Evolutionary conservation across 305 asterid genomes (phyloP).

Genomic region (Ajuga reptans): DNA sequence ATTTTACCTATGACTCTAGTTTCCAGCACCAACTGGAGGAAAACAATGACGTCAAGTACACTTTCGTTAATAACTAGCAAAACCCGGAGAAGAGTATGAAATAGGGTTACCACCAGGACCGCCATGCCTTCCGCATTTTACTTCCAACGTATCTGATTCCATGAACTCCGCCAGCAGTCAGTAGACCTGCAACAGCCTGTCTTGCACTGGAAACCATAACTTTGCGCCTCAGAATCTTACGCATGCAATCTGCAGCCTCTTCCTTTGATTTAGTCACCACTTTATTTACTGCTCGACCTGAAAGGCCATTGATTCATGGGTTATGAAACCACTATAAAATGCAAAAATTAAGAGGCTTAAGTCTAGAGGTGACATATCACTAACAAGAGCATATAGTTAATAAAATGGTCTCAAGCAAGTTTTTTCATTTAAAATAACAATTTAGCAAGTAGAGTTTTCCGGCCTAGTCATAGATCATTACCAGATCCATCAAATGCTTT

Average conservation of each 20-base stretch:
- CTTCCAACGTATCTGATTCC: slow-evolving; percentile 54
- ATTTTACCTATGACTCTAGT: neutral
- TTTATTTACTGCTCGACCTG: slow-evolving; percentile 35
- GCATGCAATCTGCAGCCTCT: slow-evolving; percentile 57
- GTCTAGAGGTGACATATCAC: neutral
- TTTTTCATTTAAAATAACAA: neutral
- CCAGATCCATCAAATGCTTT: slow-evolving; percentile 38
- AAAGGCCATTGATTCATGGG: neutral
- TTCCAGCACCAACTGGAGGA: too few relatives aligned
- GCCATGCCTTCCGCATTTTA: slow-evolving; percentile 65
- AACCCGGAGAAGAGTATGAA: neutral
- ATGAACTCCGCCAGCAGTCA: slow-evolving; percentile 57
- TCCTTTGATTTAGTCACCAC: slow-evolving; percentile 41
- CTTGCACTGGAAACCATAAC: slow-evolving; percentile 83
- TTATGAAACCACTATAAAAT: neutral
- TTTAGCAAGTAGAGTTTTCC: neutral
- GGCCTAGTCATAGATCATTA: slow-evolving; percentile 18
- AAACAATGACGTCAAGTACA: too few relatives aligned
- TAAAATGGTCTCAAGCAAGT: neutral
- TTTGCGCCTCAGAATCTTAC: slow-evolving; percentile 47
- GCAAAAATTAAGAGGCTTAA: neutral
- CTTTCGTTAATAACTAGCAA: too few relatives aligned
- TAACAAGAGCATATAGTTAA: neutral
- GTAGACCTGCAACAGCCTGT: slow-evolving; percentile 71
- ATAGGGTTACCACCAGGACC: slow-evolving; percentile 35